Evolutionary conservation across 1,139 yeast genomes (phyloP).

Genomic region (Pneumocystis wakefieldiae): DNA sequence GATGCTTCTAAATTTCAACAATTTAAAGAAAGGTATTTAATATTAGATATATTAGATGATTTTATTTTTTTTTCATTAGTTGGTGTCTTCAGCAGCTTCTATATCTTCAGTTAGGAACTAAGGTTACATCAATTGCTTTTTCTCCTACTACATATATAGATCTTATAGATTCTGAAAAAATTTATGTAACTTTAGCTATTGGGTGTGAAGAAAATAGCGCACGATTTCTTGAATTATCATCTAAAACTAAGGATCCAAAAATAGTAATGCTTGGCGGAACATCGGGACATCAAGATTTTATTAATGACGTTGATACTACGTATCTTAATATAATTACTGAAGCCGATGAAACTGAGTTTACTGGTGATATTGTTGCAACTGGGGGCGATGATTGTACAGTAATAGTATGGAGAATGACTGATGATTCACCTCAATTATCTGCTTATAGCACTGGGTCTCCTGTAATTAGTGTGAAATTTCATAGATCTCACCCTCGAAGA

Average conservation of each 20-base stretch:
- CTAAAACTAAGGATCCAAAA: not conserved
- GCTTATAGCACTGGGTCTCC: conserved; percentile 3
- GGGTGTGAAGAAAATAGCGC: not conserved
- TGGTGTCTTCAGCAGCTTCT: not conserved
- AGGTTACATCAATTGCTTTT: not conserved
- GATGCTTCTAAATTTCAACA: not conserved
- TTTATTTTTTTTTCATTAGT: not conserved
- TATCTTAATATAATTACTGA: not conserved
- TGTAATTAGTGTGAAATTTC: conserved; percentile 1
- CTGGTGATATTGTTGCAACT: conserved; percentile 4
- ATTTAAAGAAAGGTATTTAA: not conserved
- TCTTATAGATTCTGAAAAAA: not conserved
- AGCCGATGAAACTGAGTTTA: not conserved
- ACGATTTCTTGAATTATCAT: not conserved
- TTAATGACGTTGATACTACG: conserved; percentile 2
- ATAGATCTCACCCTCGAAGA: conserved; percentile 1
- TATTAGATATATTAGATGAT: not conserved
- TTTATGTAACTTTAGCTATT: not conserved
- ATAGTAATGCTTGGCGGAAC: conserved; percentile 1
- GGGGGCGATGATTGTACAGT: conserved; percentile 4
- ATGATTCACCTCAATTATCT: conserved; percentile 2
- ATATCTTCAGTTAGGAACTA: not conserved
- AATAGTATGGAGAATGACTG: conserved; percentile 3
- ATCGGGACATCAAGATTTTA: conserved; percentile 5
- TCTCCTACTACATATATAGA: not conserved